Conservation (phyloP, 2,329 filamentous ascomycete species). For the Cucurbitaria berberidis region DNA sequence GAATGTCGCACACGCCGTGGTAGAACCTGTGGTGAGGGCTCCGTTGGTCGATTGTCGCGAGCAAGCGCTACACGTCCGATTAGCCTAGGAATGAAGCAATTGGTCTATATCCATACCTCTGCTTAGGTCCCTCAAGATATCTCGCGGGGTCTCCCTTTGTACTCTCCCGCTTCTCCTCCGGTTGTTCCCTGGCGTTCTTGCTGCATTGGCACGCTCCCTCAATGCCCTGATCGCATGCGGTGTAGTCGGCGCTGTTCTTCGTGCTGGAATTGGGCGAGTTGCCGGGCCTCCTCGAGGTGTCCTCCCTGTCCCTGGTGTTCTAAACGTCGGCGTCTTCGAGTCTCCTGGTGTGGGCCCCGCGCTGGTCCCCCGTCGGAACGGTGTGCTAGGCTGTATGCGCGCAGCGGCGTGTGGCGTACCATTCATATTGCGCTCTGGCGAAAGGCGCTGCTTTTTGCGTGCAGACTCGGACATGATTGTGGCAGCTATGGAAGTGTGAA, state of each 20-base stretch:
- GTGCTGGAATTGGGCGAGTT: conserved; percentile 41
- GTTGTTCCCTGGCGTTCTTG: conserved; percentile 58
- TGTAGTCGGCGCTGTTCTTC: conserved; percentile 56
- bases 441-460: conserved; percentile 44
- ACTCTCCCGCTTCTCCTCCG: conserved; percentile 56
- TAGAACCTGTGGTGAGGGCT: conserved; percentile 54
- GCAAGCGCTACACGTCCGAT: conserved; percentile 53
- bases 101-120: conserved; percentile 48
- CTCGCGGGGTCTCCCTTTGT: conserved; percentile 62
- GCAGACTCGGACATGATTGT: conserved; percentile 45
- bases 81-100: conserved; percentile 5
- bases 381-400: conserved; percentile 36
- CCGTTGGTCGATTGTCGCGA: conserved; percentile 53
- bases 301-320: conserved; percentile 45
- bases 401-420: conserved; percentile 31
- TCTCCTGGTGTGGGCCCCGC: conserved; percentile 42
- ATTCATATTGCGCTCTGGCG: conserved; percentile 37
- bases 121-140: conserved; percentile 60
- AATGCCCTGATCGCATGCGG: conserved; percentile 62
- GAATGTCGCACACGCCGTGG: conserved; percentile 35
- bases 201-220: conserved; percentile 58
- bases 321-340: conserved; percentile 38
- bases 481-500: conserved; percentile 8
- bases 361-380: conserved; percentile 44
- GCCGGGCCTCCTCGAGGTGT: conserved; percentile 44